Conservation (phyloP, 2,329 filamentous ascomycete species). For the Colletotrichum cordylinicola region DNA sequence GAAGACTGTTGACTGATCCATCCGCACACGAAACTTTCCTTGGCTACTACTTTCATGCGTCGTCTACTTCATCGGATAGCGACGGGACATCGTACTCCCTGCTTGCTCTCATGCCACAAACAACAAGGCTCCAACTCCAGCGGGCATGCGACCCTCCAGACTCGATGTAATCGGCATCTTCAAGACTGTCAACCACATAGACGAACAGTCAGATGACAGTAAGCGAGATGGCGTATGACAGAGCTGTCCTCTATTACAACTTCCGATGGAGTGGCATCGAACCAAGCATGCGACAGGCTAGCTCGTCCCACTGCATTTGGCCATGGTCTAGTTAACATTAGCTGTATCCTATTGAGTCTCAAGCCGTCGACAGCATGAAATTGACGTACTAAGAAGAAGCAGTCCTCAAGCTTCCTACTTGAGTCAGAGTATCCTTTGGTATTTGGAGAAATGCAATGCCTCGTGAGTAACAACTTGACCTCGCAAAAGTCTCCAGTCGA, state of each 20-base stretch:
- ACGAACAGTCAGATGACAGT: neutral
- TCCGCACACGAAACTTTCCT: neutral
- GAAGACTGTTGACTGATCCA: neutral
- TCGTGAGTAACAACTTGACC: neutral
- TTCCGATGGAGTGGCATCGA: neutral
- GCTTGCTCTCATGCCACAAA: neutral
- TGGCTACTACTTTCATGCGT: neutral
- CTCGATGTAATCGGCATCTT: neutral
- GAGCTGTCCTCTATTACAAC: neutral
- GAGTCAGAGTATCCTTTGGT: neutral
- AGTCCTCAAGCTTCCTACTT: rapidly evolving
- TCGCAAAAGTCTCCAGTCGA: rapidly evolving
- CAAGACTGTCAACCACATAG: rapidly evolving
- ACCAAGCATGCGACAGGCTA: rapidly evolving
- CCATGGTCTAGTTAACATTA: neutral
- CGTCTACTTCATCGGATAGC: neutral
- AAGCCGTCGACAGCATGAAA: rapidly evolving
- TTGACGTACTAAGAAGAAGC: neutral
- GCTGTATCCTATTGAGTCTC: neutral
- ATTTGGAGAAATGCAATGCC: neutral
- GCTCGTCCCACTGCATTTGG: rapidly evolving
- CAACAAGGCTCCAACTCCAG: neutral
- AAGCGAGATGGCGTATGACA: neutral
- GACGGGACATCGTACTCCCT: rapidly evolving
- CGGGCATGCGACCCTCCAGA: neutral